These are phyloP conservation scores for Dictyostelium gargantuum DNA, from an alignment of 208 protist species.

Conservation along the genomic window DNA sequence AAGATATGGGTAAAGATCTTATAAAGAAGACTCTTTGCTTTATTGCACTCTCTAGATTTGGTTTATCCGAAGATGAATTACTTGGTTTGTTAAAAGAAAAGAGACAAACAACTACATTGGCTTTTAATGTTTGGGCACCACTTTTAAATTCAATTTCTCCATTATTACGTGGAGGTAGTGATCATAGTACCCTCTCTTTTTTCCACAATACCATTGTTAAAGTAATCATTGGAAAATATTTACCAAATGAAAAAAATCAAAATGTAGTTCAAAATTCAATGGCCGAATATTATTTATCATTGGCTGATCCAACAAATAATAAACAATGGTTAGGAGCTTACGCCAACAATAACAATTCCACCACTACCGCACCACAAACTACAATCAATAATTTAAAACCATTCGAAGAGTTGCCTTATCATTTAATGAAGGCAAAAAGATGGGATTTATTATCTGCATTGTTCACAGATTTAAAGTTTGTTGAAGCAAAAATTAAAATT, in stretches of 20 bases:
- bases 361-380: too few relatives aligned
- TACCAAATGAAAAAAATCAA: conserved; percentile 15
- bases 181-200: not conserved
- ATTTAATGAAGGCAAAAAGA: conserved; percentile 21
- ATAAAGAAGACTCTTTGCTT: conserved; percentile 47
- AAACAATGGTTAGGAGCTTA: not conserved
- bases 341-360: too few relatives aligned
- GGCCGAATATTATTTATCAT: not conserved
- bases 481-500: conserved; percentile 14
- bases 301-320: not conserved
- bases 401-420: conserved; percentile 35
- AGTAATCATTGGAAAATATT: conserved; percentile 12
- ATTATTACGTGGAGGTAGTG: not conserved
- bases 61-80: conserved; percentile 3
- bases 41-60: conserved; percentile 26
- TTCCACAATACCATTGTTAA: conserved; percentile 9
- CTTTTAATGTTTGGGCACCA: conserved; percentile 41
- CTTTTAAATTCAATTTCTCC: not conserved
- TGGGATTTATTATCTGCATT: not conserved
- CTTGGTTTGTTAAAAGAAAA: conserved; percentile 29
- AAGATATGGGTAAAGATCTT: conserved; percentile 69
- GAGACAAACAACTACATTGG: not conserved
- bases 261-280: not conserved
- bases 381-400: not conserved
- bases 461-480: conserved; percentile 21